Evolutionary conservation across 805 yeast species (phyloP).

Genomic region (Cyberlindnera suaveolens): DNA sequence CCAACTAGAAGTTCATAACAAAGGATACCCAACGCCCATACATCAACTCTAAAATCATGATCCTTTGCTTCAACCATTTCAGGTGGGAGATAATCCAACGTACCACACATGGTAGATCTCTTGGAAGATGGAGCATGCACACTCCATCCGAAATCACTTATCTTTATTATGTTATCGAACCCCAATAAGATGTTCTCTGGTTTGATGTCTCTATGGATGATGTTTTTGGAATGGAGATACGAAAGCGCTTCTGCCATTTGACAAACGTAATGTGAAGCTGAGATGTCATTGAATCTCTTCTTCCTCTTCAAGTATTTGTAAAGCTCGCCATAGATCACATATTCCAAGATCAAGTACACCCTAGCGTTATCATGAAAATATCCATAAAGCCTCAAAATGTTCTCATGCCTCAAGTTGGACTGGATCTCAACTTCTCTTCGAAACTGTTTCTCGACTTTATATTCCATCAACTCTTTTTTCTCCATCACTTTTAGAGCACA

Average conservation of each 20-base stretch:
- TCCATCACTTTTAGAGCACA: conserved; percentile 92
- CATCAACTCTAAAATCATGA: conserved; percentile 74
- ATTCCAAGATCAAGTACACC: conserved; percentile 82
- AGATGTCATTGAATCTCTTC: conserved; percentile 63
- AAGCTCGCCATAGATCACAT: conserved; percentile 79
- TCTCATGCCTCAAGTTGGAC: conserved; percentile 67
- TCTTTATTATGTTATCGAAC: conserved; percentile 66
- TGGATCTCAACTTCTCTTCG: conserved; percentile 91
- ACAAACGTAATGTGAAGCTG: conserved; percentile 71
- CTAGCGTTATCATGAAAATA: conserved; percentile 77
- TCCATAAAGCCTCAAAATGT: conserved; percentile 75
- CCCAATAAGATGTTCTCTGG: conserved; percentile 88
- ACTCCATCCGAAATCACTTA: conserved; percentile 97
- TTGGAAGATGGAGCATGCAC: conserved; percentile 54
- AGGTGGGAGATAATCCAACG: conserved; percentile 90
- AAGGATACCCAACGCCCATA: conserved; percentile 89
- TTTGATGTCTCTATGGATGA: conserved; percentile 89
- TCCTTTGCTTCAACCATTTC: conserved; percentile 85
- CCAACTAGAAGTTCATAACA: conserved; percentile 86
- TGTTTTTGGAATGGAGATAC: conserved; percentile 71
- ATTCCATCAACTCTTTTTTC: conserved; percentile 66
- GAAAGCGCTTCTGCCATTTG: conserved; percentile 79
- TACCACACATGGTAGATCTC: conserved; percentile 87
- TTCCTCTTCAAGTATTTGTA: conserved; percentile 64
- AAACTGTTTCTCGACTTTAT: conserved; percentile 78